Evolutionary conservation across 768 basidiomycete genomes (phyloP).

Genomic region (Termitomyces sp.): DNA sequence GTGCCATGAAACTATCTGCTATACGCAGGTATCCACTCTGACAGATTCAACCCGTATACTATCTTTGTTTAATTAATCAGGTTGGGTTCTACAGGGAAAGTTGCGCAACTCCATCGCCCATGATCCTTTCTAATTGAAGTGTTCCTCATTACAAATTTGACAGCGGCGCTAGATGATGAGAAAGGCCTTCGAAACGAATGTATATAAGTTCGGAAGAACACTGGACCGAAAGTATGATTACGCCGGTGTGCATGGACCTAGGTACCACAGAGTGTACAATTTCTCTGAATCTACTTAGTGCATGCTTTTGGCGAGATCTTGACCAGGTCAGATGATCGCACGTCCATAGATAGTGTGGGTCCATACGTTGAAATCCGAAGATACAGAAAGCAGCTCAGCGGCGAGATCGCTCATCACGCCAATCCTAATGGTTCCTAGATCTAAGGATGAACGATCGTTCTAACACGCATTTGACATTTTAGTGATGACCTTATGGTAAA

Average conservation of each 20-base stretch:
- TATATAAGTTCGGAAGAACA: background rate
- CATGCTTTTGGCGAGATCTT: background rate
- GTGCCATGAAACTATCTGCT: background rate
- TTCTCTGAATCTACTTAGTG: background rate
- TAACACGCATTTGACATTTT: too few relatives aligned
- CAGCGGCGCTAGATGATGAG: background rate
- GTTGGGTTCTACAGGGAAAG: background rate
- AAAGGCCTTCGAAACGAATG: background rate
- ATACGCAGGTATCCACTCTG: slow-evolving; percentile 1
- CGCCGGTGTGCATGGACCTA: background rate
- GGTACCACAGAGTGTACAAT: too few relatives aligned
- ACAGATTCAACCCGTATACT: slow-evolving; percentile 3
- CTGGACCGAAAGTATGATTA: background rate
- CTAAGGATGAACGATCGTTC: background rate
- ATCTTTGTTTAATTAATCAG: slow-evolving; percentile 13
- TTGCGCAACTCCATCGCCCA: background rate
- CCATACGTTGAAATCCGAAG: background rate
- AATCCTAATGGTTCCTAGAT: slow-evolving; percentile 15
- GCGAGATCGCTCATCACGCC: slow-evolving; percentile 7
- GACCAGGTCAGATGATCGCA: slow-evolving; percentile 14
- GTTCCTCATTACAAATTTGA: background rate
- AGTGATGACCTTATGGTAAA: too few relatives aligned
- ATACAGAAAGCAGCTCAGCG: background rate
- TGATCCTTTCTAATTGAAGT: background rate
- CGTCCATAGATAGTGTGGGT: slow-evolving; percentile 3